Evolutionary conservation across 768 basidiomycete species (phyloP), one percentile per base, ranked within the genome.

Genomic region (Imleria badia): DNA sequence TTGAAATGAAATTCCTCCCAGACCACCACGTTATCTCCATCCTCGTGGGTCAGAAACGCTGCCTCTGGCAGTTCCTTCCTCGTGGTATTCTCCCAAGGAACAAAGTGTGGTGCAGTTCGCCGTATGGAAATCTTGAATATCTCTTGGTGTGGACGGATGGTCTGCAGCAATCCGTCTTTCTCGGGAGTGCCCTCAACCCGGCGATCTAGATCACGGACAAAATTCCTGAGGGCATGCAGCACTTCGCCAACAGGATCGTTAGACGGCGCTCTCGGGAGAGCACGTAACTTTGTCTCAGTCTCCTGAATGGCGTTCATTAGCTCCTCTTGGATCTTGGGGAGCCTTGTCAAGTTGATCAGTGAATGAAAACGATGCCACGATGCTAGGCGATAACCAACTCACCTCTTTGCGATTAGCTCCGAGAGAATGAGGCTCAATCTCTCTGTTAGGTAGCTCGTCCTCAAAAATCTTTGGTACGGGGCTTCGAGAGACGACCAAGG

Each of bases 311-410:
- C 68, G 0, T 65, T 70, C 22, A 78, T 75, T 23, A 89, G 67
- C 54, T 89, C 86, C 1, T 80, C 73, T 46, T 82, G 79, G 11
- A 89, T 82, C 53, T 79, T 70, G 0, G 88, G 87, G 0, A 90
- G 74, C 40, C 89, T 90, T 50, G 17, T 19, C 8, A 12, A 5
- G 46, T 26, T 34, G 0, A 9, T 52, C 12, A 59, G 42, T n/a
- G 19, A 15, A 34, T 6, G 13, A 33, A 1, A 11, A 22, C 14
- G n/a, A 39, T 12, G 17, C n/a, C n/a, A n/a, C n/a, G n/a, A n/a
- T 8, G 7, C 13, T 8, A 8, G 7, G 2, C 11, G 41, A 23
- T 12, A 5, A 15, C 9, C 29, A 20, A 66, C 73, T 3, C 49
- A 86, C 89, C 84, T 72, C 58, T 81, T 82, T 0, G 78, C 69